These are phyloP conservation scores for Stemphylium beticola DNA, from an alignment of 2,329 filamentous ascomycete species.

Conservation along the genomic window DNA sequence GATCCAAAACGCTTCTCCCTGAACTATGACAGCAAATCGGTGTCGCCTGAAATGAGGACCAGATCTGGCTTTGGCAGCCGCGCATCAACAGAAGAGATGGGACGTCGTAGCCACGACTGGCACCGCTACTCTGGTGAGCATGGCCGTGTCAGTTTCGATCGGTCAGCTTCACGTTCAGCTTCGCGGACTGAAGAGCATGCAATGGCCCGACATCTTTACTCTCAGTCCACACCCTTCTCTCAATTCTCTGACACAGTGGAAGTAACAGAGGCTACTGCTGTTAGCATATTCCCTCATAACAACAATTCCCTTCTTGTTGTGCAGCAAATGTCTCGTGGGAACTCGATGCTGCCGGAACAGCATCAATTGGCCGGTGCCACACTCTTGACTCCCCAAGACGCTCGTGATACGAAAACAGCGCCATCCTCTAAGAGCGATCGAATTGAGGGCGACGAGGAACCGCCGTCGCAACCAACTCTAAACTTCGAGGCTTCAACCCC, in stretches of 20 bases:
- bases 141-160: slow-evolving; percentile 47
- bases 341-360: slow-evolving; percentile 28
- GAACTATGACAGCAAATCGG: slow-evolving; percentile 39
- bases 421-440: slow-evolving; percentile 28
- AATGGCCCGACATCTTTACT: slow-evolving; percentile 54
- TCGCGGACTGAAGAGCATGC: slow-evolving; percentile 49
- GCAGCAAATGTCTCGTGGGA: slow-evolving; percentile 54
- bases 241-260: slow-evolving; percentile 60
- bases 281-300: slow-evolving; percentile 67
- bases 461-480: slow-evolving; percentile 32
- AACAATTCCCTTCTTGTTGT: slow-evolving; percentile 69
- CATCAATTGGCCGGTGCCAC: slow-evolving; percentile 22
- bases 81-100: slow-evolving; percentile 37
- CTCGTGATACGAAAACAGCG: slow-evolving; percentile 22
- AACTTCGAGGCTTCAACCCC: slow-evolving; percentile 47
- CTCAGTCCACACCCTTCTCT: slow-evolving; percentile 58
- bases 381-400: slow-evolving; percentile 25
- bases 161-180: slow-evolving; percentile 46
- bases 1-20: slow-evolving; percentile 37
- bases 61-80: slow-evolving; percentile 33
- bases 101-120: slow-evolving; percentile 41
- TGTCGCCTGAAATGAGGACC: slow-evolving; percentile 30
- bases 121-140: slow-evolving; percentile 38
- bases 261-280: slow-evolving; percentile 66
- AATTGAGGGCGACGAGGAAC: slow-evolving; percentile 11